A percentile compares a stretch with the other conserved stretches of the same genome.
Evolutionary conservation across 495 filamentous ascomycete genomes (phyloP).

Genomic region (Baudoinia panamericana): DNA sequence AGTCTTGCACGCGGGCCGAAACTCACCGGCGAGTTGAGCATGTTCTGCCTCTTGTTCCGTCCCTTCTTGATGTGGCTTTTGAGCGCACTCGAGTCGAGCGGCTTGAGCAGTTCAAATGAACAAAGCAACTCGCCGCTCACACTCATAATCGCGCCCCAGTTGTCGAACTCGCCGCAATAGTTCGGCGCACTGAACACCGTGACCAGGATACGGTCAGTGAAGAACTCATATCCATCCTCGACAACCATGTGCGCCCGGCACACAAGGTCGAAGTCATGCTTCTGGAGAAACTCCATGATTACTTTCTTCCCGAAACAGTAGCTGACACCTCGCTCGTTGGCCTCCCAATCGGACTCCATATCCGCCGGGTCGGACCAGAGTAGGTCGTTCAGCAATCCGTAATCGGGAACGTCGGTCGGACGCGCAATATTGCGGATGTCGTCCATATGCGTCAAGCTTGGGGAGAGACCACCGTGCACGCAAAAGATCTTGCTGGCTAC

Average conservation of each 20-base stretch:
- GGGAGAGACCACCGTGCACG: constrained; percentile 91
- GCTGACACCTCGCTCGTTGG: constrained; percentile 92
- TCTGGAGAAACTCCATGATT: constrained; percentile 88
- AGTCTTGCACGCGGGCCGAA: background rate
- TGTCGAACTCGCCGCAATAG: constrained; percentile 98
- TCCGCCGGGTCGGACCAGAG: constrained; percentile 97
- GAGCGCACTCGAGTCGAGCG: constrained; percentile 86
- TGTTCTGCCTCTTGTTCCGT: constrained; percentile 75
- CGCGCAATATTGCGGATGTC: constrained; percentile 93
- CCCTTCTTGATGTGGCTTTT: constrained; percentile 99
- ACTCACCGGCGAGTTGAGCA: constrained; percentile 82
- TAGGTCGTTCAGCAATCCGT: constrained; percentile 88
- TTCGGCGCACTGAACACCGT: constrained; percentile 98
- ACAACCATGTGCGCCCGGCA: constrained; percentile 99
- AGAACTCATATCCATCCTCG: constrained; percentile 98
- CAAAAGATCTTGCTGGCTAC: constrained; percentile 99
- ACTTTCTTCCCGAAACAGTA: constrained; percentile 99
- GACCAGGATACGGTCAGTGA: constrained; percentile 86
- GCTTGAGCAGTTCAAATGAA: constrained; percentile 94
- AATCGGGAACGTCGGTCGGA: constrained; percentile 95
- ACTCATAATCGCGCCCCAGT: constrained; percentile 98
- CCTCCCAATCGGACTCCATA: constrained; percentile 92
- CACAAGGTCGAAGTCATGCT: constrained; percentile 93
- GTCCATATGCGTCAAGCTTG: constrained; percentile 88
- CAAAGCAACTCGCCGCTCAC: constrained; percentile 87